Base-by-base conservation (phyloP, 225 moss, liverwort and hornwort genomes). In the Marchantia paleacea region DNA sequence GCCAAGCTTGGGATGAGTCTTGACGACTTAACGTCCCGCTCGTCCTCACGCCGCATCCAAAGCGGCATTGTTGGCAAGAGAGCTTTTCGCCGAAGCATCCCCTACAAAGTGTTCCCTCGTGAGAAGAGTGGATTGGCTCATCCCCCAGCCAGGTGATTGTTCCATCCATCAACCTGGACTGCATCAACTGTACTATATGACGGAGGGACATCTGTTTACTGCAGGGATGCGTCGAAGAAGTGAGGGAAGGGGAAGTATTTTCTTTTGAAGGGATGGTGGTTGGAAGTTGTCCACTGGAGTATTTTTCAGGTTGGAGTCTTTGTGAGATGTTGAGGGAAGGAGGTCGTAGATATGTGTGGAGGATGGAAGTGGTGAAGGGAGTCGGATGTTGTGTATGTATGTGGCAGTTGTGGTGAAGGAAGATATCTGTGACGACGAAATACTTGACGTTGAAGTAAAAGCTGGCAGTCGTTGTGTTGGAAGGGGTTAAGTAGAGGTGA, bases 1-100 rank as follows among this genome's bases (percentile, higher is more conserved):
- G 93, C 95, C 76, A 95, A 97, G 86, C 90, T 97, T 84, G 95
- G 95, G 68, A 97, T 97, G 97, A 97, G 95, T 91, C 87, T 97
- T 81, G 97, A 97, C 89, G 97, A 97, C 82, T 86, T 97, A 60
- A 86, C 97, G 60, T 92, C 97, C 52, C 88, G 97, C 69, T 93
- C 92, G 78, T 84, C 80, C 24, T 84, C 85, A 25, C 95, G 97
- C 83, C 94, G 97, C 61, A 91, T 95, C 71, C 97, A 97, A 85
- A 97, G 97, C 89, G 95, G 95, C 86, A 95, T 97, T 87, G 97
- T 97, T 79, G 92, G 93, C 62, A 97, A 93, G 87, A 92, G 97
- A 75, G 80, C 88, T 52, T 92, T 91, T 82, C 93, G 97, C 79
- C 97, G 97, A 80, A 95, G 87, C 87, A 85, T 92, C 81, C 97